phyloP scores from a whole-genome alignment of 192 early-diverging fungal species.

The Mortierella antarctica region DNA sequence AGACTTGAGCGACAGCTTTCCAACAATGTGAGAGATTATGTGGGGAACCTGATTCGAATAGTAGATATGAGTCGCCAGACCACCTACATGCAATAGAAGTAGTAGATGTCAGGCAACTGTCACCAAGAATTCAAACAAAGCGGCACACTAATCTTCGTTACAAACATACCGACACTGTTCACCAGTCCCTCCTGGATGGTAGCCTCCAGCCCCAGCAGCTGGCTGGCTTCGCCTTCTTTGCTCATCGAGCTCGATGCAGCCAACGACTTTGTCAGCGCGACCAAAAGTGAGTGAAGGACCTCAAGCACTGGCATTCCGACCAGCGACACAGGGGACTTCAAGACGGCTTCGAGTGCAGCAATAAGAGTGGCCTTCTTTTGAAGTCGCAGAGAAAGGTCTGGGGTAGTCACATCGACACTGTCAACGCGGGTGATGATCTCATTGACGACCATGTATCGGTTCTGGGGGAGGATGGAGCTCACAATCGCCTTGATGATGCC shows the following conservation, averaged over 20 bases:
- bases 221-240: constrained; percentile 27
- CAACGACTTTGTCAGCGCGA: constrained; percentile 51
- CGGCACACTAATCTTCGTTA: too few species aligned
- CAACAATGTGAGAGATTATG: constrained; percentile 63
- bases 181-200: constrained; percentile 35
- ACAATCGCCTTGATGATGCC: constrained; percentile 42
- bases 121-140: neutral
- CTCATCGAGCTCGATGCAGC: constrained; percentile 4
- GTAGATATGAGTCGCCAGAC: constrained; percentile 65
- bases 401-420: constrained; percentile 25
- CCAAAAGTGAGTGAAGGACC: constrained; percentile 60
- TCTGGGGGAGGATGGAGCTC: constrained; percentile 53
- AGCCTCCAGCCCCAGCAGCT: constrained; percentile 16
- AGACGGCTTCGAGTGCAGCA: constrained; percentile 53
- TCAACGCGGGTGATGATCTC: constrained; percentile 59
- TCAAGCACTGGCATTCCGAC: constrained; percentile 65
- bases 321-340: constrained; percentile 55
- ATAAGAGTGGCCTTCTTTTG: constrained; percentile 60
- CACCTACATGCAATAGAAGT: constrained; percentile 39
- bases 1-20: constrained; percentile 48
- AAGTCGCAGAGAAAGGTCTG: constrained; percentile 21
- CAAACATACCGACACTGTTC: constrained; percentile 42
- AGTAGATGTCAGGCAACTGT: neutral
- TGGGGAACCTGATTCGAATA: constrained; percentile 67
- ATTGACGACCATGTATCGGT: constrained; percentile 60